A percentile compares a stretch with the other conserved stretches of the same genome.
phyloP scores from a whole-genome alignment of 345 rosid species.

The Brassica carinata region DNA sequence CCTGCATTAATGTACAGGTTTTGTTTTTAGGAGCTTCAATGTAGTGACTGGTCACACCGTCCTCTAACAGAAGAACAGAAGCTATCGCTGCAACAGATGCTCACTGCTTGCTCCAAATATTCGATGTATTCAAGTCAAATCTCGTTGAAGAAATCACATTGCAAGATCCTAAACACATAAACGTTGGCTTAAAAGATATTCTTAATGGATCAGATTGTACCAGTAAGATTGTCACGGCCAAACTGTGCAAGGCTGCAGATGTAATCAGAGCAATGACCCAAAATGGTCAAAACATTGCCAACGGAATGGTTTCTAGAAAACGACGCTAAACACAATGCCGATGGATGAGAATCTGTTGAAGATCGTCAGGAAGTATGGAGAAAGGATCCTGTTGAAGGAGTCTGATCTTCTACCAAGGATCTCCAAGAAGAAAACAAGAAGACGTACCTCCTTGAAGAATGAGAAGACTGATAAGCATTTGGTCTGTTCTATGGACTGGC shows the following conservation, averaged over 20 bases:
- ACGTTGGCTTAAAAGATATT: conserved; percentile 68
- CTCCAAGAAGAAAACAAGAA: conserved; percentile 69
- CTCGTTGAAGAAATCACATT: conserved; percentile 44
- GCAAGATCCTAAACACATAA: conserved; percentile 37
- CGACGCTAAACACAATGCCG: conserved; percentile 56
- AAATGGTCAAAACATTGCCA: conserved; percentile 46
- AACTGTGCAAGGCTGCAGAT: conserved; percentile 57
- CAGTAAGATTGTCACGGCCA: conserved; percentile 41
- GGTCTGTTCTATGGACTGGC: conserved; percentile 55
- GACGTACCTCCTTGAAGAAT: conserved; percentile 32
- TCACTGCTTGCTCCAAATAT: conserved; percentile 80
- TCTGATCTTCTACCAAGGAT: conserved; percentile 67
- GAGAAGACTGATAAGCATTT: conserved; percentile 43
- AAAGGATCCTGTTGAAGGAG: conserved; percentile 62
- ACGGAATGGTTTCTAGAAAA: conserved; percentile 43
- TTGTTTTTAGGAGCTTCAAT: conserved; percentile 82
- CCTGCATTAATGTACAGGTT: neutral
- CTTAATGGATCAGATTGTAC: conserved; percentile 44
- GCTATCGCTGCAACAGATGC: conserved; percentile 84
- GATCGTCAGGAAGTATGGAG: conserved; percentile 70
- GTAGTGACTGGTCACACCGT: conserved; percentile 96
- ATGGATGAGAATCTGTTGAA: conserved; percentile 66
- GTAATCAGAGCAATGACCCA: conserved; percentile 60
- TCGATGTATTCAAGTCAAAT: conserved; percentile 52
- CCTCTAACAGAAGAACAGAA: conserved; percentile 96